phyloP scores from a whole-genome alignment of 163 green algal species.

The Trebouxia gelatinosa region DNA sequence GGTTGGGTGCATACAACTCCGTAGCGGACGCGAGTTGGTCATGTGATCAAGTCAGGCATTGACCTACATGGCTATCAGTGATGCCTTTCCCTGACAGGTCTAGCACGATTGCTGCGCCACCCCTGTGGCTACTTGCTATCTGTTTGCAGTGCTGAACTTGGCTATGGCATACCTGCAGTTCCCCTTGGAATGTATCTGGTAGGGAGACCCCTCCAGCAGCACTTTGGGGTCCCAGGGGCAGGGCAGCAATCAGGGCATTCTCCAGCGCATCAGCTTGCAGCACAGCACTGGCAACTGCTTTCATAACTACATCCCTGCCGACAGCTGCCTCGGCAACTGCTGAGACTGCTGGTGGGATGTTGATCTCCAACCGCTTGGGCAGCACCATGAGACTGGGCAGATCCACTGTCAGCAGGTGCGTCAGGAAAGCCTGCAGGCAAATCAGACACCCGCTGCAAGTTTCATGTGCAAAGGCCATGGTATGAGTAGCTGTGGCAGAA shows the following conservation, averaged over 20 bases:
- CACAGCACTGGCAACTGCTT: constrained; percentile 83
- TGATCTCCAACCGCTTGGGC: constrained; percentile 87
- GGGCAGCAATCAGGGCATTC: constrained; percentile 75
- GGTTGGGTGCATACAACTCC: too few species aligned
- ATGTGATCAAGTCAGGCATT: too few species aligned
- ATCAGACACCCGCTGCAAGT: too few species aligned
- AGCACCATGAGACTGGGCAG: constrained; percentile 90
- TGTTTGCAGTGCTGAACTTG: too few species aligned
- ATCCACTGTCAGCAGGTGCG: constrained; percentile 88
- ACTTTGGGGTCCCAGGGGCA: constrained; percentile 83
- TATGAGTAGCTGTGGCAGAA: too few species aligned
- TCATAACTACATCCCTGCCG: constrained; percentile 89
- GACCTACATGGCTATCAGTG: too few species aligned
- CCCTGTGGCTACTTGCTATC: too few species aligned
- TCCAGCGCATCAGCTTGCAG: constrained; percentile 82
- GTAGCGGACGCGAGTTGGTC: too few species aligned
- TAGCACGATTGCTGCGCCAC: too few species aligned
- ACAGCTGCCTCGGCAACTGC: constrained; percentile 90
- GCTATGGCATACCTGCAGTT: constrained; percentile 72
- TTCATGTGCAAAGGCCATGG: too few species aligned
- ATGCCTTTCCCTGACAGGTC: too few species aligned
- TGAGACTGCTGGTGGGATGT: constrained; percentile 84
- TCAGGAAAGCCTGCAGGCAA: constrained; percentile 78
- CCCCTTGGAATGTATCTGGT: constrained; percentile 84
- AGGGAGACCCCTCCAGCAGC: constrained; percentile 82